Evolutionary conservation across 2,329 filamentous ascomycete species (phyloP).

Genomic region (Epichloe gansuensis): DNA sequence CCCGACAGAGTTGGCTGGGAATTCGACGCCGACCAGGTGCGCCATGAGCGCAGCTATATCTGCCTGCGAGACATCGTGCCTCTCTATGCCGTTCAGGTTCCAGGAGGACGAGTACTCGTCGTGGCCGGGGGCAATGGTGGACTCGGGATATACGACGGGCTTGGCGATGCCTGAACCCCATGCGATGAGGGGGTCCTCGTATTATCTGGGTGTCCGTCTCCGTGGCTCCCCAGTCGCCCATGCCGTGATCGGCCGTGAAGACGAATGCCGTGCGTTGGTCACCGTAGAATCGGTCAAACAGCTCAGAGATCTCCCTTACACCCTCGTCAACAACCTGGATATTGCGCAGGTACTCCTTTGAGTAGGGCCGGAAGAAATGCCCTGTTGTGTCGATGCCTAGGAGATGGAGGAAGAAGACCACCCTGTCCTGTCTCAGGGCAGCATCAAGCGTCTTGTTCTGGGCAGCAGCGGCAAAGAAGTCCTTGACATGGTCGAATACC

Average conservation of each 20-base stretch:
- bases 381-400: constrained; percentile 86
- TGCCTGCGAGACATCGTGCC: constrained; percentile 44
- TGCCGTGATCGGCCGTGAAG: constrained; percentile 96
- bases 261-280: constrained; percentile 84
- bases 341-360: constrained; percentile 88
- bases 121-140: constrained; percentile 59
- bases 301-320: constrained; percentile 66
- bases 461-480: constrained; percentile 68
- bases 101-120: constrained; percentile 65
- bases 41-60: constrained; percentile 95
- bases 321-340: constrained; percentile 89
- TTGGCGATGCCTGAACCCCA: constrained; percentile 88
- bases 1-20: constrained; percentile 92
- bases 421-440: constrained; percentile 66
- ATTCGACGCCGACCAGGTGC: constrained; percentile 76
- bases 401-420: constrained; percentile 91
- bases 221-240: constrained; percentile 99
- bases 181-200: constrained; percentile 79
- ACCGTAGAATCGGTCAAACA: constrained; percentile 77
- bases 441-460: constrained; percentile 63
- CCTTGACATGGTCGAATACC: constrained; percentile 92
- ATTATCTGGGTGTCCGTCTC: constrained; percentile 94
- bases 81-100: too few relatives aligned
- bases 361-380: constrained; percentile 79
- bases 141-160: constrained; percentile 46